phyloP scores from a whole-genome alignment of 2,329 filamentous ascomycete genomes.

The Ascochyta viciae-villosae region DNA sequence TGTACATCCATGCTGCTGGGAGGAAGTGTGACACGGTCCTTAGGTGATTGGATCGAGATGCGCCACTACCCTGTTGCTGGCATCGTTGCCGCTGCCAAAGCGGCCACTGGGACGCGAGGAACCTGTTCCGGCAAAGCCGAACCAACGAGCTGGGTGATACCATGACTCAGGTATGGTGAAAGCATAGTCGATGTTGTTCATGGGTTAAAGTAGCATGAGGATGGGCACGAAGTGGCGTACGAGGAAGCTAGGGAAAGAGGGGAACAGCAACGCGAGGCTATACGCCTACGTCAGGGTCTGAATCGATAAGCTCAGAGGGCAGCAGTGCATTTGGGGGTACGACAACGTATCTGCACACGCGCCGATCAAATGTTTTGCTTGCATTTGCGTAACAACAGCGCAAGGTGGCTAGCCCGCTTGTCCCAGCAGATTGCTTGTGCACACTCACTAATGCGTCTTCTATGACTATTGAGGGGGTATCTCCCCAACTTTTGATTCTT shows the following conservation, averaged over 20 bases:
- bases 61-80: slow-evolving; percentile 6
- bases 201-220: background rate
- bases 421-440: background rate
- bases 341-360: background rate
- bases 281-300: background rate
- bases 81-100: slow-evolving; percentile 8
- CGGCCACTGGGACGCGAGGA: background rate
- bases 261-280: background rate
- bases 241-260: background rate
- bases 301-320: slow-evolving; percentile 2
- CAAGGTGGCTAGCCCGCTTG: background rate
- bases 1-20: slow-evolving; percentile 11
- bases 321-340: slow-evolving; percentile 1
- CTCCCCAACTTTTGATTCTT: slow-evolving; percentile 3
- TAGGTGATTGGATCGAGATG: slow-evolving; percentile 5
- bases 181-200: background rate
- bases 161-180: background rate
- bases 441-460: slow-evolving; percentile 8
- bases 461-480: slow-evolving; percentile 3
- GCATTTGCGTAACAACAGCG: slow-evolving; percentile 9
- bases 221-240: background rate
- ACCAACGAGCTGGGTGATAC: slow-evolving; percentile 10
- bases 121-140: slow-evolving; percentile 6
- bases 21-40: slow-evolving; percentile 1
- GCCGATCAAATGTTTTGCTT: slow-evolving; percentile 7